Evolutionary conservation across 345 rosid genomes (phyloP).

Genomic region (Raphanus sativus): DNA sequence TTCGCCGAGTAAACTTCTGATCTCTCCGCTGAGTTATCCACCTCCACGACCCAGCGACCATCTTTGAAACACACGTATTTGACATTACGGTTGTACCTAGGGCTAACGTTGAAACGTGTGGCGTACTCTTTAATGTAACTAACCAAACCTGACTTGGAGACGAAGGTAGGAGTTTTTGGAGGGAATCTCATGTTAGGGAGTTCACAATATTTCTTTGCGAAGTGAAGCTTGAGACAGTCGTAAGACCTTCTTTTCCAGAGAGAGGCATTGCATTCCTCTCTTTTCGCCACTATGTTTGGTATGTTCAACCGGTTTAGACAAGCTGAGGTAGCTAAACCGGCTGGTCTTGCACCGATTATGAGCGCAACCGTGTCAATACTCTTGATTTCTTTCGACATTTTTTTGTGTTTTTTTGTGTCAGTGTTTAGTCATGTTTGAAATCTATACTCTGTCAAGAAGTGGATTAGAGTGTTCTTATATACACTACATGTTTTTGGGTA

Average conservation of each 20-base stretch:
- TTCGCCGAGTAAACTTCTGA: constrained; percentile 42
- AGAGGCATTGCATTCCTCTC: constrained; percentile 54
- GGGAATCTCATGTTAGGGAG: constrained; percentile 56
- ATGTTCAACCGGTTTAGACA: constrained; percentile 45
- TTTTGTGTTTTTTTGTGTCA: no score
- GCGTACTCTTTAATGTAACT: constrained; percentile 51
- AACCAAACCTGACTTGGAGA: constrained; percentile 46
- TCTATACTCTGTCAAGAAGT: no score
- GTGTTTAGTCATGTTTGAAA: no score
- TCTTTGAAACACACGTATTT: constrained; percentile 31
- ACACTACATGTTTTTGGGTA: no score
- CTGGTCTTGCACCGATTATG: constrained; percentile 63
- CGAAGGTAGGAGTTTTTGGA: constrained; percentile 37
- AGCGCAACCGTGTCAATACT: no score
- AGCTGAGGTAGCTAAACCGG: constrained; percentile 56
- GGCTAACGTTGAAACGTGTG: constrained; percentile 37
- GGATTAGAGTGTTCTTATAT: no score
- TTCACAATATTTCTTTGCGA: constrained; percentile 51
- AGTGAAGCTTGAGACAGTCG: constrained; percentile 51
- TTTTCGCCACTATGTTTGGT: constrained; percentile 49
- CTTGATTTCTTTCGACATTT: no score
- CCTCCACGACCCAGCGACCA: constrained; percentile 40
- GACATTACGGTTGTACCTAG: constrained; percentile 35
- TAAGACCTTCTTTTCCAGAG: constrained; percentile 56
- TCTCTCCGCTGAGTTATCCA: neutral